Percentiles rank a stretch among this genome's conserved stretches.
These are phyloP conservation scores for Aristolochia contorta DNA, from an alignment of 164 flowering plant species.

Conservation along the genomic window DNA sequence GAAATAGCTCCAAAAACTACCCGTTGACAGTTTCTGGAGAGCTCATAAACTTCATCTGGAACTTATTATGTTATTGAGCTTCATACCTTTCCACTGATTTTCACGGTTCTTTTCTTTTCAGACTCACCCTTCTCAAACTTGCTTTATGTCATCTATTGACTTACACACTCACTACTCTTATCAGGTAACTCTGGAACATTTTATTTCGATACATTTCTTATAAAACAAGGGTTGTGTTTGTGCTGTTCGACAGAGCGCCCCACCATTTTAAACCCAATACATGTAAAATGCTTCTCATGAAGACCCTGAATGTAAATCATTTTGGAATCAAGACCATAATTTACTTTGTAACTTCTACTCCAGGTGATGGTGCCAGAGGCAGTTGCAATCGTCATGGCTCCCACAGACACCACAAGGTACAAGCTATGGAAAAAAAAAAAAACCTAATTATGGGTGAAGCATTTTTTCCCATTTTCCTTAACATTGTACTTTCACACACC, in stretches of 20 bases:
- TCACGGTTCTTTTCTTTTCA: conserved; percentile 20
- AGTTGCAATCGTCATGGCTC: conserved; percentile 81
- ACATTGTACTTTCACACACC: not conserved
- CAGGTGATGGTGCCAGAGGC: conserved; percentile 86
- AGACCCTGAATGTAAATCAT: too few relatives aligned
- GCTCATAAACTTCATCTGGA: too few relatives aligned
- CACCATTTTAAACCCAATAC: too few relatives aligned
- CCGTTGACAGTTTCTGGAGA: too few relatives aligned
- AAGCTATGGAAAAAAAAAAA: not conserved
- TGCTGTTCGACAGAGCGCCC: too few relatives aligned
- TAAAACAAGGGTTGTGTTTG: too few relatives aligned
- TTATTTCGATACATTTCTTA: not conserved
- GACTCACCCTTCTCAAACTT: conserved; percentile 91
- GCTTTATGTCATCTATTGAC: conserved; percentile 84
- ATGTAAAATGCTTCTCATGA: too few relatives aligned
- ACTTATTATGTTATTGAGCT: too few relatives aligned
- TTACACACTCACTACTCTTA: conserved; percentile 79
- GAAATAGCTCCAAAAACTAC: too few relatives aligned
- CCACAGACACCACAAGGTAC: conserved; percentile 65
- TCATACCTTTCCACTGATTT: too few relatives aligned
- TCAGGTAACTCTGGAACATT: conserved; percentile 38
- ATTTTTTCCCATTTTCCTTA: not conserved
- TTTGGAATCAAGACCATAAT: too few relatives aligned
- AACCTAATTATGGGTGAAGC: too few relatives aligned
- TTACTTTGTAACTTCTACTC: not conserved